Evolutionary conservation across 345 rosid genomes (phyloP), one percentile per base, ranked within the genome.

Genomic region (Salix arbutifolia): DNA sequence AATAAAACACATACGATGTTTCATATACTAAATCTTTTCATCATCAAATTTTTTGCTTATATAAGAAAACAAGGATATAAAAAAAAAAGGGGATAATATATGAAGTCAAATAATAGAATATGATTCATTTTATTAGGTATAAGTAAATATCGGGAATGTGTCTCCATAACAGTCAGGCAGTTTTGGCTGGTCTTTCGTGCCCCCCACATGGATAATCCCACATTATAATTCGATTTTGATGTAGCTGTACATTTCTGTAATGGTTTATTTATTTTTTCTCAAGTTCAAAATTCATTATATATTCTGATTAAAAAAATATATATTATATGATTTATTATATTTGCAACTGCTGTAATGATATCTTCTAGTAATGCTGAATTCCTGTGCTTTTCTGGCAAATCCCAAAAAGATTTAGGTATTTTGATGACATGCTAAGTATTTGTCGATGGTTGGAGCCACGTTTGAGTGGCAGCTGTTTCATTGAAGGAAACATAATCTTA

Each of bases 371-470:
- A 37, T 10, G 5, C 65, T 5, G 18, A n/a, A 9, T 73, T 18
- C 9, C 16, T 33, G 14, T 46, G 66, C 65, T 70, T 37, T 37
- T 35, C 76, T 74, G 78, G 75, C 78, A 79, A 64, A 79, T 31
- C 46, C 35, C 33, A 42, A 13, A n/a, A 78, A 21, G 67, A 18
- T 28, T 19, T 26, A 4, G 8, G 37, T 23, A 3, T 53, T 38
- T 38, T 40, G 42, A 50, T 65, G 60, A 60, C 25, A 56, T 40
- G 30, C 26, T 3, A 40, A 13, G 69, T 37, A 73, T 46, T 58
- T 56, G 65, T 67, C 44, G 78, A 42, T 73, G 26, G 86, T 85
- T 83, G 90, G 74, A 73, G 83, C 80, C 90, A 89, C 92, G 90
- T 85, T 78, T 50, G 18, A 11, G 46, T 74, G 37, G 77, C 65